Base-by-base conservation (phyloP, 129 eudicot species). In the Deinandra increscens region DNA sequence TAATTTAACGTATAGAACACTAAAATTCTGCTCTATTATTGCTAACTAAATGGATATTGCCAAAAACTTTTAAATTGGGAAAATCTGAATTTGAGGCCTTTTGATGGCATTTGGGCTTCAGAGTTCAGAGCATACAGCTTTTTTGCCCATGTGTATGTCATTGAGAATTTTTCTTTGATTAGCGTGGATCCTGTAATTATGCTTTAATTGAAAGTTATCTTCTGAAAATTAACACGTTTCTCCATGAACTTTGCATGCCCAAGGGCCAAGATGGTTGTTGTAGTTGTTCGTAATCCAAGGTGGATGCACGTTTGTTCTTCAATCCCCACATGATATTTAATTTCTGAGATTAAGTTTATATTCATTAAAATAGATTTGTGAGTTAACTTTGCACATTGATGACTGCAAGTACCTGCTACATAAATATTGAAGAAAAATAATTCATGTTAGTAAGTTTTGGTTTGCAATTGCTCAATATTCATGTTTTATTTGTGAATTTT, bases 1-100 rank as follows among this genome's bases (percentile, higher is more conserved):
- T 37, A 51, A 37, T 34, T 48, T 34, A 13, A 12, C 37, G 15
- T 51, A 17, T 14, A 48, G 20, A 14, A 48, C 59, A 51, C 29
- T 13, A 51, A 20, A 51, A 18, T 51, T 15, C n/a, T n/a, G n/a
- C 17, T 19, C 42, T 26, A 1, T 26, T 26, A 26, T 26, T 26
- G 31, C 31, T 26, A 26, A 26, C 1, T 1, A 26, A 26, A 26
- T 26, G 31, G 3, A 26, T 42, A 43, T 29, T 9, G 48, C 72
- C 46, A 68, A 68, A 66, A 31, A 49, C 5, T 31, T 68, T 33
- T n/a, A 49, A 51, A 49, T 15, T 15, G 46, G 33, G 33, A 36
- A 49, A 68, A 68, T 68, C 26, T 36, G 45, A 15, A 48, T 9
- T 48, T 68, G 46, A 49, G 42, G 72, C 61, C 20, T 45, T 66